Evolutionary conservation across 345 rosid genomes (phyloP), one percentile per base, ranked within the genome.

Genomic region (Euphorbia tirucalli): DNA sequence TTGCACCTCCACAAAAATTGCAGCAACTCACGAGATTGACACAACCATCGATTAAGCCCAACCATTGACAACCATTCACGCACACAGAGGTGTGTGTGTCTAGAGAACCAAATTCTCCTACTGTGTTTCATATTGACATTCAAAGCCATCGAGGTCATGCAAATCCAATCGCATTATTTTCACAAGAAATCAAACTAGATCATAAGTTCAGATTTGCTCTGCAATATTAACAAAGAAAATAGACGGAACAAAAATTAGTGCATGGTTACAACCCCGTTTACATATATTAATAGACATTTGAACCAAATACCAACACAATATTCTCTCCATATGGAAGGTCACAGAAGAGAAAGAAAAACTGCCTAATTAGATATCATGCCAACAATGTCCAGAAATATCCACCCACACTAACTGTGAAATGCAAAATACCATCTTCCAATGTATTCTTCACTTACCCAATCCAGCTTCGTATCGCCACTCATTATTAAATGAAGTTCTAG

Each of bases 401-500:
- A 19, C 18, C 19, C 15, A 4, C 44, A 25, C 41, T 52, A 64
- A 19, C 41, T 14, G 14, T 13, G 5, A 3, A 3, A 50, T 22
- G 15, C 5, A 52, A 16, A 41, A 15, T 50, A 14, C 32, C 11
- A 18, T 71, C 59, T 71, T 28, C 2, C 18, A 49, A 4, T 27
- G 24, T 49, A 15, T 30, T 30, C 19, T 59, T 30, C 8, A 1
- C 55, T 48, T 71, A 32, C 37, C 52, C 2, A 31, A n/a, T 62
- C 44, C 27, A 24, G 52, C 68, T 16, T 63, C 30, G 0, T 39
- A 63, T 62, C 8, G 14, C 56, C n/a, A 24, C 7, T 19, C 27
- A 37, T n/a, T 18, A 15, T 14, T 71, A 22, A 71, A 24, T 61
- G 68, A 62, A 60, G 59, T 49, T 11, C 56, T 15, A 49, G 52